These are phyloP conservation scores for Kwoniella newhampshirensis DNA, from an alignment of 768 basidiomycete species.

Conservation along the genomic window DNA sequence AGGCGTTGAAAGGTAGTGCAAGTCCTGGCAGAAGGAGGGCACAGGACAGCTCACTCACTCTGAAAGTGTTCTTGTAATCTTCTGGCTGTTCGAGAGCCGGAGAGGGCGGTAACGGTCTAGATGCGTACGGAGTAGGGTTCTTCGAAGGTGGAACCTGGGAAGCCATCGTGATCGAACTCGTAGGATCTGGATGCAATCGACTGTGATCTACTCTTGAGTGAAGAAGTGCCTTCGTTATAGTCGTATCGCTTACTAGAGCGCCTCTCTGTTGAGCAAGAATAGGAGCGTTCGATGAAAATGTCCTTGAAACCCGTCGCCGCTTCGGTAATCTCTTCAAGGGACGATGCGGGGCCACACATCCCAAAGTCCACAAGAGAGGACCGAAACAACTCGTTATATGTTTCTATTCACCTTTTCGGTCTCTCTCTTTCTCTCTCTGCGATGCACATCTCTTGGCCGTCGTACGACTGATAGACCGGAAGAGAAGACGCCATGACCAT, in stretches of 20 bases:
- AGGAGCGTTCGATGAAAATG: background rate
- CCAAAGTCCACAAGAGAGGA: no score
- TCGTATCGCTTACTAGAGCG: background rate
- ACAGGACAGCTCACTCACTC: no score
- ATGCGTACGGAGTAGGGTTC: conserved; percentile 25
- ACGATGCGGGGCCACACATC: no score
- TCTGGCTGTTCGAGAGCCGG: conserved; percentile 40
- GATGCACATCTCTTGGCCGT: no score
- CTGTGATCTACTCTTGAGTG: background rate
- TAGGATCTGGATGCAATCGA: background rate
- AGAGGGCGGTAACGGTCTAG: conserved; percentile 35
- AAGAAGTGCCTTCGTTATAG: background rate
- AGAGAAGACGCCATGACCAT: conserved; percentile 5
- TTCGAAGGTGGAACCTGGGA: conserved; percentile 50
- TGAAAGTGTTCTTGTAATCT: conserved; percentile 50
- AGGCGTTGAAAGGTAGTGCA: no score
- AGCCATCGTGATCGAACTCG: conserved; percentile 23
- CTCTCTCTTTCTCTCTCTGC: no score
- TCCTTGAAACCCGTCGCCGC: background rate
- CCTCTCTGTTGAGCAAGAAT: background rate
- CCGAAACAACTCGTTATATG: no score
- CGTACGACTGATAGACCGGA: no score
- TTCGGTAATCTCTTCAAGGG: no score
- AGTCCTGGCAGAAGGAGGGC: no score
- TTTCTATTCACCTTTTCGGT: no score